A percentile compares a stretch with the other conserved stretches of the same genome.
phyloP scores from a whole-genome alignment of 1,284 basidiomycete genomes.

The Sparassis latifolia region DNA sequence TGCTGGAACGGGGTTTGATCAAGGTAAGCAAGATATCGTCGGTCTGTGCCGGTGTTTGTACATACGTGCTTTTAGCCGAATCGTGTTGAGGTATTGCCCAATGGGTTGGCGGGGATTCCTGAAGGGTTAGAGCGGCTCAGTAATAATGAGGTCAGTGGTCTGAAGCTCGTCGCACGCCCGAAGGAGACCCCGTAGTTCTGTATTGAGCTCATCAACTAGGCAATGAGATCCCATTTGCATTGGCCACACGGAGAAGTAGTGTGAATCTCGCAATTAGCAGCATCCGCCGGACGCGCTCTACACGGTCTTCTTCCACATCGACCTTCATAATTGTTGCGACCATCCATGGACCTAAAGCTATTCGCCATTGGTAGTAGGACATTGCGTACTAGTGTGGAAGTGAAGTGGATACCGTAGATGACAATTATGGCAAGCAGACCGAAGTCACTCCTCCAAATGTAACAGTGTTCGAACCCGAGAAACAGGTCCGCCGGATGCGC shows the following conservation, averaged over 20 bases:
- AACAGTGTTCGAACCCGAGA: background rate
- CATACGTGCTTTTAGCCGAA: conserved; percentile 11
- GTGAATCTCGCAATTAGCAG: too few species aligned
- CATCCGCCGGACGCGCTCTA: too few species aligned
- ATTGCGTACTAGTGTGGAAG: too few species aligned
- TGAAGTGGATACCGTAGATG: too few species aligned
- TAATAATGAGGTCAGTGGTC: conserved; percentile 36
- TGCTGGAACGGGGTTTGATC: conserved; percentile 10
- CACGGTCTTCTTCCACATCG: too few species aligned
- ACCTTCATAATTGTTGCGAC: too few species aligned
- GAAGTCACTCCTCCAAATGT: background rate
- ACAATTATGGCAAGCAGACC: background rate
- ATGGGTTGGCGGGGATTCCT: conserved; percentile 38
- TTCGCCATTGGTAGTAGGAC: too few species aligned
- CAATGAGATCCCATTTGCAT: too few species aligned
- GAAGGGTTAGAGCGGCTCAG: conserved; percentile 36
- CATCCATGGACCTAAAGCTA: too few species aligned
- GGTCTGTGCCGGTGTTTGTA: background rate
- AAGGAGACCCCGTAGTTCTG: conserved; percentile 30
- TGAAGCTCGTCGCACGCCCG: conserved; percentile 44
- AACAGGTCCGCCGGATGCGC: background rate
- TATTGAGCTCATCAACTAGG: too few species aligned
- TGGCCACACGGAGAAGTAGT: too few species aligned
- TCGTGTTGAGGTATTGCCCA: conserved; percentile 33
- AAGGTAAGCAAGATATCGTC: conserved; percentile 6